Base-by-base conservation (phyloP, 257 asterid genomes). In the Ilex aquifolium region DNA sequence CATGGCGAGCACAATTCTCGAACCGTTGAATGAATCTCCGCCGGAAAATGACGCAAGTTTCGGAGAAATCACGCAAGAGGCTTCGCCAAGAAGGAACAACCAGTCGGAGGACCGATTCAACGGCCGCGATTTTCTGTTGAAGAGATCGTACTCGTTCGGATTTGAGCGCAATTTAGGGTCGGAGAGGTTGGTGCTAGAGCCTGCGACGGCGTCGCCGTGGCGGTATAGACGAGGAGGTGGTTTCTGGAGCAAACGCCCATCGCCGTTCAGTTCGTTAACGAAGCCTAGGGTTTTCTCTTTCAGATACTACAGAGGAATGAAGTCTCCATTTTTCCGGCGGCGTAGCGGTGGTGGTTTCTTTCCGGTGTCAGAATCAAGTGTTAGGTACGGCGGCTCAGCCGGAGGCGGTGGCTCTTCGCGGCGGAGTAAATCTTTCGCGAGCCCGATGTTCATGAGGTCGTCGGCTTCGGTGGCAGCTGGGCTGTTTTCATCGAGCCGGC, bases 91-190 rank as follows among this genome's bases (percentile, higher is more conserved):
- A 44, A 77, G 82, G 76, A 74, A 76, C 72, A 69, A 62, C 60
- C 88, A 69, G 63, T 83, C 90, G 6, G 97, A 88, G 69, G 95
- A 87, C 50, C 72, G 88, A 67, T 71, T 44, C 69, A 82, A 61
- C 81, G 81, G 96, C 46, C 91, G 90, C 4, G 85, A 93, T 72
- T 82, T 93, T 56, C 36, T 93, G 13, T 55, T 93, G 2, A 93
- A 90, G 77, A 87, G 99, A 15, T 93, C 99, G 21, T 93, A 90
- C 56, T 90, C 97, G 1, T 93, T 93, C 71, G 90, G 97, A 14
- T 93, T 82, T 66, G 99, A 93, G 50, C 84, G 97, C 30, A 90
- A 84, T 62, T 65, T 90, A 64, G 97, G 90, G 53, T 90, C 95
- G 46, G 99, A 93, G 49, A 70, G 95, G 64, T 74, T 87, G 58